phyloP scores from a whole-genome alignment of 2,329 filamentous ascomycete genomes.

The Calonectria ilicicola region DNA sequence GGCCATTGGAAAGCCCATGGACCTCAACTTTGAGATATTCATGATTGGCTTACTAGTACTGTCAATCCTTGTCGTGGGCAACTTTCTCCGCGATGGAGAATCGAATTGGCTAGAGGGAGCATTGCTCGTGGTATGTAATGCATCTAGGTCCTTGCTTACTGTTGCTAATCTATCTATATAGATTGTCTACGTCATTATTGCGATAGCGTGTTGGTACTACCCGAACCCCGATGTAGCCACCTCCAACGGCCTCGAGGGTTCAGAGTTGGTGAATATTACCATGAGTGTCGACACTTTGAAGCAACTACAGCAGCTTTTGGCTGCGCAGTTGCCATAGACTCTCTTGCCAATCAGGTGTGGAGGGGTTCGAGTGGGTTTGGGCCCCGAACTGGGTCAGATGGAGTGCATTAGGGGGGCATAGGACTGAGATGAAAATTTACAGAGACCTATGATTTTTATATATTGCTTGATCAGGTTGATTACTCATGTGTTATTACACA shows the following conservation, averaged over 20 bases:
- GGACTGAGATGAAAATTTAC: not conserved
- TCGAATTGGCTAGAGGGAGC: conserved; percentile 82
- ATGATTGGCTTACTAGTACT: conserved; percentile 80
- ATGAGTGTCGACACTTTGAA: conserved; percentile 46
- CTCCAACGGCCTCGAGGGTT: conserved; percentile 45
- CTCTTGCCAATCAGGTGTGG: not conserved
- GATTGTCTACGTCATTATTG: conserved; percentile 58
- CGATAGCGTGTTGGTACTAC: conserved; percentile 59
- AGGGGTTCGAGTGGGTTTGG: not conserved
- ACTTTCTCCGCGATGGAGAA: conserved; percentile 80
- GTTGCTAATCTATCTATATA: conserved; percentile 27
- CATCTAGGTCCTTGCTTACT: accelerated
- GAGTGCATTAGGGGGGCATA: not conserved
- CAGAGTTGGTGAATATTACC: conserved; percentile 42
- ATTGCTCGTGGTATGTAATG: conserved; percentile 68
- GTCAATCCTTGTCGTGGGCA: conserved; percentile 79
- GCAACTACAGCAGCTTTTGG: conserved; percentile 43
- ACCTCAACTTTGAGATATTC: conserved; percentile 81
- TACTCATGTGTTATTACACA: not conserved
- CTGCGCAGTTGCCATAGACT: conserved; percentile 20
- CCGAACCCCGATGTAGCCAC: conserved; percentile 55
- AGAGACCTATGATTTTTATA: not conserved
- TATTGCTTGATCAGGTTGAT: not conserved
- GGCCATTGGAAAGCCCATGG: conserved; percentile 73
- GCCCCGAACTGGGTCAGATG: not conserved